Evolutionary conservation across 257 asterid species (phyloP), one percentile per base, ranked within the genome.

Genomic region (Galeopsis tetrahit): DNA sequence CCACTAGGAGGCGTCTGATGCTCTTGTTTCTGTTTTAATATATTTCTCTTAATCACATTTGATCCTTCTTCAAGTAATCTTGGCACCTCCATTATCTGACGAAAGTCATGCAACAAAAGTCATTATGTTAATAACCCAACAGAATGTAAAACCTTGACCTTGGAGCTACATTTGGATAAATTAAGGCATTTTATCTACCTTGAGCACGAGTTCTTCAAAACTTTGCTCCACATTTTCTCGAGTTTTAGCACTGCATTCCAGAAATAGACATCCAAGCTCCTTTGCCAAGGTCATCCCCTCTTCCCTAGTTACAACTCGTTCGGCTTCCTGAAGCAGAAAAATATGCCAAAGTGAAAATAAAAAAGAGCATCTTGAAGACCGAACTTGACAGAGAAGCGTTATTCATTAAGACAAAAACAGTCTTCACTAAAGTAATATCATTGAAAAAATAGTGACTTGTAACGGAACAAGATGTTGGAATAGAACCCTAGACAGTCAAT

Each of bases 21-120:
- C 69, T 89, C 97, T 81, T 85, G 96, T 76, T 87, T 85, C 81
- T 88, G 96, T 80, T 86, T 89, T 49, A 93, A 78, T 79, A 88
- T 90, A 80, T 84, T 91, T 74, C 96, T 85, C 90, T 89, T 93
- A 9, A 63, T 40, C 68, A 87, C 91, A 2, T 82, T 59, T 39
- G 94, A 89, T 72, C 96, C 96, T 83, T 91, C 97, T 85, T 89
- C 97, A 55, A 89, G 76, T 56, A 89, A 88, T 68, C 95, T 85
- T 9, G 98, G 98, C 80, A 88, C 91, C 85, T 91, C 97, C 98
- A 93, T 88, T 63, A 93, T 88, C 98, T 93, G 96, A 49, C 39
- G 15, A 11, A 17, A 57, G 17, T 32, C 62, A 56, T 7, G 7
- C 11, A 61, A 3, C 46, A 61, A 6, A 61, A 3, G 32, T 38